Percentiles rank a stretch among this genome's conserved stretches.
These are phyloP conservation scores for Lathyrus tuberosus DNA, from an alignment of 306 rosid genomes.

Conservation along the genomic window DNA sequence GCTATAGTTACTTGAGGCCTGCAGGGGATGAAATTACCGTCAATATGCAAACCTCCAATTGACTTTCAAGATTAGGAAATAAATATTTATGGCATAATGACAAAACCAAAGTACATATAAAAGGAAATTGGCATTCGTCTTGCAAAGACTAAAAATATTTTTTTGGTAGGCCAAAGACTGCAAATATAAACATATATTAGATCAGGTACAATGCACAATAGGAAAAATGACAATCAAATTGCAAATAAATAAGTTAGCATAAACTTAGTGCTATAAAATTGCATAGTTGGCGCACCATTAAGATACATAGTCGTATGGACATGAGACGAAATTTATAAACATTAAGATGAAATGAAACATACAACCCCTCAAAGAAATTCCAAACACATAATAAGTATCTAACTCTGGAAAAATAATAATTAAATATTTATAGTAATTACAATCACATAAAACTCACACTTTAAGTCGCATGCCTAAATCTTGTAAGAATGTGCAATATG, in stretches of 20 bases:
- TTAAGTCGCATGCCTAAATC: conserved; percentile 96
- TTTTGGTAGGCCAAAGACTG: background rate
- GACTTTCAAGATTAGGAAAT: conserved; percentile 25
- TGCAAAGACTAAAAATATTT: background rate
- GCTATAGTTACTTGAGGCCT: conserved; percentile 66
- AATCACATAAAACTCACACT: conserved; percentile 69
- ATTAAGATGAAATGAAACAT: conserved; percentile 24
- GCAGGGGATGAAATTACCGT: conserved; percentile 41
- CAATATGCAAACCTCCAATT: conserved; percentile 35
- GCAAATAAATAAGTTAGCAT: background rate
- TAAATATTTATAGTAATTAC: background rate
- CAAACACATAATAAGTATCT: conserved; percentile 19
- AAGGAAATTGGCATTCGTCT: conserved; percentile 17
- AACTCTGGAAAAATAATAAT: conserved; percentile 12
- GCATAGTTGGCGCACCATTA: conserved; percentile 12
- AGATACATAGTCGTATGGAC: conserved; percentile 3
- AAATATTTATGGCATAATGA: conserved; percentile 24
- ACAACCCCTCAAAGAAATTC: conserved; percentile 16
- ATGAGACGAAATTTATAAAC: background rate
- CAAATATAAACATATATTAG: conserved; percentile 13
- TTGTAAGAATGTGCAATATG: conserved; percentile 91
- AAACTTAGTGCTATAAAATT: conserved; percentile 22
- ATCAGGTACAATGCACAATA: conserved; percentile 15
- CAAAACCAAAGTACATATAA: conserved; percentile 26
- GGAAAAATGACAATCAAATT: conserved; percentile 16